A percentile compares a stretch with the other conserved stretches of the same genome.
These are phyloP conservation scores for Talaromyces sp. DNA, from an alignment of 2,329 filamentous ascomycete species.

Conservation along the genomic window DNA sequence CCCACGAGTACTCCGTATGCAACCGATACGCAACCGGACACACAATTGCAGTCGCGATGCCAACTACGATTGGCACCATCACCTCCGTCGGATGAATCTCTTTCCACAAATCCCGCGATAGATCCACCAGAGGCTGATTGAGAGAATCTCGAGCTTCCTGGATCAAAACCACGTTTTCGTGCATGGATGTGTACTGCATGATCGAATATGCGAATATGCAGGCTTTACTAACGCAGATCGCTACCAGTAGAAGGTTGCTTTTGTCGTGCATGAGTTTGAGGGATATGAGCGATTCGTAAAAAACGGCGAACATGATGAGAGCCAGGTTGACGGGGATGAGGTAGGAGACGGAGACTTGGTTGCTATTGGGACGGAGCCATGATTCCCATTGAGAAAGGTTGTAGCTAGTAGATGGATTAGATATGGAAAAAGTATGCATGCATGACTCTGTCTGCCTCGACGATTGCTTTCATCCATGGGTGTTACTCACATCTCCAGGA, in stretches of 20 bases:
- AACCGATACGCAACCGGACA: background rate
- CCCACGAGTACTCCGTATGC: constrained; percentile 6
- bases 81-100: background rate
- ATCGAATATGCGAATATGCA: constrained; percentile 4
- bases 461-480: background rate
- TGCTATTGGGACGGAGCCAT: background rate
- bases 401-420: background rate
- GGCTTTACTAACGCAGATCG: background rate
- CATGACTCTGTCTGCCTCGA: background rate
- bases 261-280: background rate
- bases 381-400: constrained; percentile 2
- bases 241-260: background rate
- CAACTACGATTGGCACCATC: background rate
- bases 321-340: background rate
- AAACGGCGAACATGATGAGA: background rate
- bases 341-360: background rate
- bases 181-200: background rate
- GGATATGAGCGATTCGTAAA: background rate
- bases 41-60: background rate
- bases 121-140: background rate
- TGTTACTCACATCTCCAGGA: background rate
- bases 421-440: background rate
- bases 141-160: background rate
- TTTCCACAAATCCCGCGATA: background rate
- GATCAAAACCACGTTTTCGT: background rate